Percentiles rank a stretch among this genome's conserved stretches.
These are phyloP conservation scores for Diaporthe caulivora DNA, from an alignment of 2,329 filamentous ascomycete genomes.

Conservation along the genomic window DNA sequence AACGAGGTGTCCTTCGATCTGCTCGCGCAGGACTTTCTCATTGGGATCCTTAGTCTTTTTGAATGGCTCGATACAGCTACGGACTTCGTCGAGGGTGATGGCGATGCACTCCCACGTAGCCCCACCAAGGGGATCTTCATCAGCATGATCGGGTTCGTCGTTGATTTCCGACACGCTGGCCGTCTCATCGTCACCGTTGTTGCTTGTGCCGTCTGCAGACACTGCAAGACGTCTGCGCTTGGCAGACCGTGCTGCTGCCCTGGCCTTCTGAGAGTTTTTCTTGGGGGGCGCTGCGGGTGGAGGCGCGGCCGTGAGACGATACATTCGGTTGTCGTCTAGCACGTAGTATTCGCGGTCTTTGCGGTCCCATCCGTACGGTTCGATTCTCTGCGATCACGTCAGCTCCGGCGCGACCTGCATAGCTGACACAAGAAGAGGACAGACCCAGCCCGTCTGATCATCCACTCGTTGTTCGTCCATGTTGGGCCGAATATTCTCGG, in stretches of 20 bases:
- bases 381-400: conserved; percentile 70
- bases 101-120: conserved; percentile 94
- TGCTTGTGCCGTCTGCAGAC: conserved; percentile 43
- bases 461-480: conserved; percentile 85
- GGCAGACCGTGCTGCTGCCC: conserved; percentile 73
- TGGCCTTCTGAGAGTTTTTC: conserved; percentile 75
- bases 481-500: conserved; percentile 86
- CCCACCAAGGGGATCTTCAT: conserved; percentile 74
- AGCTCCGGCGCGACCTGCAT: conserved; percentile 40
- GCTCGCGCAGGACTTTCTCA: conserved; percentile 81
- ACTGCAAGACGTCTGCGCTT: conserved; percentile 77
- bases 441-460: conserved; percentile 87
- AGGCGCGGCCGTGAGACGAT: conserved; percentile 84
- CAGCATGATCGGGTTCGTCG: conserved; percentile 32
- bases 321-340: conserved; percentile 93
- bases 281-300: conserved; percentile 68
- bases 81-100: conserved; percentile 83
- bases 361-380: conserved; percentile 89
- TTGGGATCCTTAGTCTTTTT: conserved; percentile 84
- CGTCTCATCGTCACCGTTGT: conserved; percentile 52
- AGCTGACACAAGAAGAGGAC: conserved; percentile 54
- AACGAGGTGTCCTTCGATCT: conserved; percentile 81
- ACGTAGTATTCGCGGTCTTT: conserved; percentile 90
- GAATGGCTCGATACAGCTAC: conserved; percentile 76
- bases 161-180: conserved; percentile 50